Percentiles rank a stretch among this genome's conserved stretches.
phyloP scores from a whole-genome alignment of 257 asterid genomes.

The Solanum phureja region DNA sequence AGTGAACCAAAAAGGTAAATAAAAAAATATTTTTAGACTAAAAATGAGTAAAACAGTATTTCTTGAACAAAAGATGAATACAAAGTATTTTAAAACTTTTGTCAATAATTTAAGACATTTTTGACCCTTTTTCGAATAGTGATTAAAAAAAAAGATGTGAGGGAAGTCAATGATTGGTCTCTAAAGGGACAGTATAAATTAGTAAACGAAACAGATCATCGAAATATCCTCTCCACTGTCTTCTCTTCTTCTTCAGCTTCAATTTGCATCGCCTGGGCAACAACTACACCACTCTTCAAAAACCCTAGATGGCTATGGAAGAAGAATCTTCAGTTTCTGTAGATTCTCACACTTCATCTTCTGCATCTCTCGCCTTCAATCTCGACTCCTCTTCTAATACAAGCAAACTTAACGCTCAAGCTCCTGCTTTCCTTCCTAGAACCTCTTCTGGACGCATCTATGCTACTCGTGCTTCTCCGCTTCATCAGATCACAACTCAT shows the following conservation, averaged over 20 bases:
- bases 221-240: not conserved
- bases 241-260: not conserved
- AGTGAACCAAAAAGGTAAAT: too few species aligned
- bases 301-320: not conserved
- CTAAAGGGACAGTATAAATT: not conserved
- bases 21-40: too few species aligned
- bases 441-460: conserved; percentile 6
- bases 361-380: not conserved
- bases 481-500: not conserved
- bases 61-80: too few species aligned
- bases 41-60: accelerated
- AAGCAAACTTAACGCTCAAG: conserved; percentile 60
- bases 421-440: conserved; percentile 78
- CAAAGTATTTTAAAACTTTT: too few species aligned
- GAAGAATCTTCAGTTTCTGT: not conserved
- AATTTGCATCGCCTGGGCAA: not conserved
- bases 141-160: accelerated
- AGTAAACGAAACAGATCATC: not conserved
- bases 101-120: too few species aligned
- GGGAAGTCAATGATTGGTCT: not conserved
- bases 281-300: not conserved
- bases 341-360: not conserved
- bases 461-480: not conserved
- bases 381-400: not conserved
- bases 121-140: accelerated